A percentile compares a stretch with the other conserved stretches of the same genome.
These are phyloP conservation scores for Suhomyces terraborum DNA, from an alignment of 1,139 yeast species.

Conservation along the genomic window DNA sequence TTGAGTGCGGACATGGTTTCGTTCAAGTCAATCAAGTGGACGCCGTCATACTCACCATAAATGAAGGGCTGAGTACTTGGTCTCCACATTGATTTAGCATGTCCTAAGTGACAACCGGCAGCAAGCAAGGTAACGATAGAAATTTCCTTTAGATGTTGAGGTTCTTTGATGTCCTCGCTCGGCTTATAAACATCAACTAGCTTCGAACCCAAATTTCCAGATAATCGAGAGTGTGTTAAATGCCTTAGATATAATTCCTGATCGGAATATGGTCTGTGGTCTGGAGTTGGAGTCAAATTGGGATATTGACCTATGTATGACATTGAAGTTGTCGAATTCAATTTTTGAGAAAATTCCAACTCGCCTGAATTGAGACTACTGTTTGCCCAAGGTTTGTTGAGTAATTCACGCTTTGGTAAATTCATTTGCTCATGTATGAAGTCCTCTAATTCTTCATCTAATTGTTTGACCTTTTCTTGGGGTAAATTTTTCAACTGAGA, in stretches of 20 bases:
- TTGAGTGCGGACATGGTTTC: constrained; percentile 75
- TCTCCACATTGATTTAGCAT: constrained; percentile 76
- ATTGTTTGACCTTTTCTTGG: constrained; percentile 38
- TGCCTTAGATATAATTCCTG: constrained; percentile 81
- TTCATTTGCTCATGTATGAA: constrained; percentile 39
- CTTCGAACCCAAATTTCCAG: constrained; percentile 65
- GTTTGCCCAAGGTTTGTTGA: constrained; percentile 41
- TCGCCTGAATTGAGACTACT: constrained; percentile 13
- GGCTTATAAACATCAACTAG: constrained; percentile 68
- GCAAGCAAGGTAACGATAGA: constrained; percentile 75
- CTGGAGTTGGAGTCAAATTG: constrained; percentile 46
- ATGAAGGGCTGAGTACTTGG: constrained; percentile 86
- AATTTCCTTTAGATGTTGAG: constrained; percentile 57
- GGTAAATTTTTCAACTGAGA: constrained; percentile 33
- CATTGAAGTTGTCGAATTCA: constrained; percentile 35
- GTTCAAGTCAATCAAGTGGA: constrained; percentile 86
- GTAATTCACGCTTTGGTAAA: constrained; percentile 34
- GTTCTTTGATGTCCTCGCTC: constrained; percentile 61
- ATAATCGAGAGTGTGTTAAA: constrained; percentile 50
- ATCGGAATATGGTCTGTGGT: constrained; percentile 56
- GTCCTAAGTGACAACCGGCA: constrained; percentile 95
- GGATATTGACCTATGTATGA: constrained; percentile 39
- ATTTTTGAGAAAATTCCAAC: constrained; percentile 18
- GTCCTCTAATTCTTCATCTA: constrained; percentile 47
- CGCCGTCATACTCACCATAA: constrained; percentile 84